phyloP scores from a whole-genome alignment of 129 eudicot genomes.

The Flaveria ramosissima region DNA sequence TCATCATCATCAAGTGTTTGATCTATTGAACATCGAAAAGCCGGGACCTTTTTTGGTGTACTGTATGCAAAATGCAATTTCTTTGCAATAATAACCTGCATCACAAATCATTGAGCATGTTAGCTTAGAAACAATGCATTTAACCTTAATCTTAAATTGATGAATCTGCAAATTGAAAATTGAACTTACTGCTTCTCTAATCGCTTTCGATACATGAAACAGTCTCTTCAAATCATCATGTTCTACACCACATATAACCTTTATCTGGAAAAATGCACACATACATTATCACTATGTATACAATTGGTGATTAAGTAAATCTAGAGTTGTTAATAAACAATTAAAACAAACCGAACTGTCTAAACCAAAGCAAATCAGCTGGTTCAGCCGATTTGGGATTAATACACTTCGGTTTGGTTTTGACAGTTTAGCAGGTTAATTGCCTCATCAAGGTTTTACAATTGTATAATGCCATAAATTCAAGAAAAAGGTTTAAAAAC shows the following conservation, averaged over 20 bases:
- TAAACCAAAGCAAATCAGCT: background rate
- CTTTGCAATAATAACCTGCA: constrained; percentile 76
- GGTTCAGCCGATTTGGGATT: background rate
- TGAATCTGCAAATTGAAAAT: background rate
- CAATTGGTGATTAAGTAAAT: background rate
- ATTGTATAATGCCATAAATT: too few relatives aligned
- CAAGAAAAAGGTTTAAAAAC: too few relatives aligned
- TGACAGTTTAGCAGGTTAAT: too few relatives aligned
- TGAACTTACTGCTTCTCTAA: constrained; percentile 79
- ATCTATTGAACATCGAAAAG: constrained; percentile 41
- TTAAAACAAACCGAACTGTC: background rate
- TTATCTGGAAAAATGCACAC: constrained; percentile 55
- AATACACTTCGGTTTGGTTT: too few relatives aligned
- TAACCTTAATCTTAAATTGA: background rate
- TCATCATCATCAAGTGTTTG: constrained; percentile 39
- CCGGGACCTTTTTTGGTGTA: constrained; percentile 67
- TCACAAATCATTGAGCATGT: background rate
- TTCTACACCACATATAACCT: constrained; percentile 82
- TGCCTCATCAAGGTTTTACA: too few relatives aligned
- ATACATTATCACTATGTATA: constrained; percentile 19
- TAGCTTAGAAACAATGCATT: constrained; percentile 3
- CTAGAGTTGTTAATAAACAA: background rate
- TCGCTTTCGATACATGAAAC: constrained; percentile 64
- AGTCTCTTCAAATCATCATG: constrained; percentile 89
- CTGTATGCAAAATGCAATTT: constrained; percentile 67